These are phyloP conservation scores for Mycena sanguinolenta DNA, from an alignment of 768 basidiomycete genomes.

Conservation along the genomic window DNA sequence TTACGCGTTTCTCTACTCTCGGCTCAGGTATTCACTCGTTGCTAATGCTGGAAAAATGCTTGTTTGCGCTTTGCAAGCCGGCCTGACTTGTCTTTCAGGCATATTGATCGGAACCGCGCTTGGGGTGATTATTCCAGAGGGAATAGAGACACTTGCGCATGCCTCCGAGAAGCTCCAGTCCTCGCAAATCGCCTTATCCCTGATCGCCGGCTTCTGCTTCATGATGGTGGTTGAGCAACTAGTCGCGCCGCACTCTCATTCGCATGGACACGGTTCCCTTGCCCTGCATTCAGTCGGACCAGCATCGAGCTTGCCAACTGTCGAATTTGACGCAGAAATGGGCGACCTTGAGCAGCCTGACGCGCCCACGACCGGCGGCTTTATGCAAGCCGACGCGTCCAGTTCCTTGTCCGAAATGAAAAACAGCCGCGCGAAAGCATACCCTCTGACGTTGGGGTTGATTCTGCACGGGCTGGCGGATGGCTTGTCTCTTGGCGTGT, in stretches of 20 bases:
- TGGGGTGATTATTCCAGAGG: conserved; percentile 95
- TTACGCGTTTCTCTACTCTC: conserved; percentile 28
- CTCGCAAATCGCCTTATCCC: conserved; percentile 69
- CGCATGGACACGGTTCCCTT: conserved; percentile 42
- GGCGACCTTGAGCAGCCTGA: conserved; percentile 62
- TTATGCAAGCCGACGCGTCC: conserved; percentile 38
- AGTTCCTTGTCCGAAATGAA: conserved; percentile 30
- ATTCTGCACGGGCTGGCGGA: conserved; percentile 92
- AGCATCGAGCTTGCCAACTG: conserved; percentile 41
- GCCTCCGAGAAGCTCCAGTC: conserved; percentile 58
- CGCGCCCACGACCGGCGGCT: conserved; percentile 38
- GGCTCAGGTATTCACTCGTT: conserved; percentile 23
- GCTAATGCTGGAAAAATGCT: not conserved
- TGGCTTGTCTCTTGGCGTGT: conserved; percentile 92
- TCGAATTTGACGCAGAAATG: conserved; percentile 75
- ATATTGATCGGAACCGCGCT: conserved; percentile 90
- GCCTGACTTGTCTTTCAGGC: conserved; percentile 75
- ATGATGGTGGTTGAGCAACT: conserved; percentile 82
- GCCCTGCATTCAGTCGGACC: conserved; percentile 43
- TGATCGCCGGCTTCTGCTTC: conserved; percentile 71
- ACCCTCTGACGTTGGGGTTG: conserved; percentile 87
- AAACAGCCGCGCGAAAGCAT: conserved; percentile 57
- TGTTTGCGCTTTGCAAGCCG: conserved; percentile 44
- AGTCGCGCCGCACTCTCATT: conserved; percentile 64
- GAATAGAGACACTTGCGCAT: conserved; percentile 72